Percentiles rank a stretch among this genome's conserved stretches.
phyloP scores from a whole-genome alignment of 192 early-diverging fungal species.

The Entomortierella beljakovae region DNA sequence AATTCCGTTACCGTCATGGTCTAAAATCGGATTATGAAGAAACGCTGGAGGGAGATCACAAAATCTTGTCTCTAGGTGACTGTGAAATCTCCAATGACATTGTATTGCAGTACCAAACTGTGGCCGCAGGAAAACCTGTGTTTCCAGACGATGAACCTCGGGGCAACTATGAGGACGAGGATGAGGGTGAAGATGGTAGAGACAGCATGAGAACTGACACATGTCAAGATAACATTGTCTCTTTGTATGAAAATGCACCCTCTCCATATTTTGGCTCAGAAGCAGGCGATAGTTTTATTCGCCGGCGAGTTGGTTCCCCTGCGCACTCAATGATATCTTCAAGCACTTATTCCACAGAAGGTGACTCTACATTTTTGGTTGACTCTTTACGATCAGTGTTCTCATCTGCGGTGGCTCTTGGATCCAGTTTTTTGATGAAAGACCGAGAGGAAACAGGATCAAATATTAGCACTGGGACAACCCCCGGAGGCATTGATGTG shows the following conservation, averaged over 20 bases:
- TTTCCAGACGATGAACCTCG: slow-evolving; percentile 1
- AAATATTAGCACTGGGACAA: background rate
- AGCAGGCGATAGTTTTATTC: background rate
- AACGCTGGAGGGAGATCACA: background rate
- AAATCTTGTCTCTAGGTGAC: background rate
- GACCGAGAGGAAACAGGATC: slow-evolving; percentile 11
- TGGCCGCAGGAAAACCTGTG: slow-evolving; percentile 3
- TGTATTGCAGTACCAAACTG: background rate
- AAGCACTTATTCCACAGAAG: slow-evolving; percentile 7
- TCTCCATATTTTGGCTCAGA: slow-evolving; percentile 8
- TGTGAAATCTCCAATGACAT: background rate
- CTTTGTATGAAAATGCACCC: background rate
- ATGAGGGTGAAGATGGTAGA: background rate
- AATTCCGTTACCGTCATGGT: background rate
- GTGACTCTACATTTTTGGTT: slow-evolving; percentile 43
- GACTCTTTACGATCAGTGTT: slow-evolving; percentile 41
- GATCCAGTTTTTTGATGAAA: slow-evolving; percentile 44
- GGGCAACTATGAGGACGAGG: background rate
- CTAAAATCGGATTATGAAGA: background rate
- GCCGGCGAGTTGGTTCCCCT: slow-evolving; percentile 4
- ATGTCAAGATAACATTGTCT: background rate
- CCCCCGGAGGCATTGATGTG: slow-evolving; percentile 8
- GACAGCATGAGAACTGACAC: background rate
- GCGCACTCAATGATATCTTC: slow-evolving; percentile 19
- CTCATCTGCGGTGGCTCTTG: slow-evolving; percentile 26